phyloP scores from a whole-genome alignment of 768 basidiomycete species.

The Fibroporia radiculosa region DNA sequence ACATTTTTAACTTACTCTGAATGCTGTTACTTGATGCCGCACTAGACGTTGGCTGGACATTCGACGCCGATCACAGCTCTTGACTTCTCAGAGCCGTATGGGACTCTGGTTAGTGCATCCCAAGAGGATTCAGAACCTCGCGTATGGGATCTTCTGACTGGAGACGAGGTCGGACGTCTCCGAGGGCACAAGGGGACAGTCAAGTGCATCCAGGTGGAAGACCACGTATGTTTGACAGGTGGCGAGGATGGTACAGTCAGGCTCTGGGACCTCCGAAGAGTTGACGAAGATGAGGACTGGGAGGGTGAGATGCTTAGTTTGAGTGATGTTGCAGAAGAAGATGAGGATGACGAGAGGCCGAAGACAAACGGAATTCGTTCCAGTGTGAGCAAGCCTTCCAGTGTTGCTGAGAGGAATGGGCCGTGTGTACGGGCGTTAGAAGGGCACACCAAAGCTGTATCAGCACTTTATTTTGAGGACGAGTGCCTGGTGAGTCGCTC shows the following conservation, averaged over 20 bases:
- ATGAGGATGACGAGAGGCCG: slow-evolving; percentile 32
- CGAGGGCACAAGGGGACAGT: slow-evolving; percentile 76
- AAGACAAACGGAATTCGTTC: slow-evolving; percentile 34
- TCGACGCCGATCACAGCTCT: slow-evolving; percentile 77
- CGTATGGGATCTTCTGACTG: slow-evolving; percentile 92
- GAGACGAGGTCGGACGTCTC: slow-evolving; percentile 78
- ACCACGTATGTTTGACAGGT: slow-evolving; percentile 84
- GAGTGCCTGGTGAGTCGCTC: slow-evolving; percentile 66
- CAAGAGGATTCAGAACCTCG: slow-evolving; percentile 81
- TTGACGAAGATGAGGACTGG: slow-evolving; percentile 67
- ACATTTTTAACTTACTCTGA: not conserved
- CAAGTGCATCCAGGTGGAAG: slow-evolving; percentile 90
- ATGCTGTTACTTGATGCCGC: slow-evolving; percentile 9
- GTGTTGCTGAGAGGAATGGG: slow-evolving; percentile 40
- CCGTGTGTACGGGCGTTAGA: slow-evolving; percentile 72
- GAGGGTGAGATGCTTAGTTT: slow-evolving; percentile 49
- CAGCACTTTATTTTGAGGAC: slow-evolving; percentile 92
- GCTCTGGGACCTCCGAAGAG: slow-evolving; percentile 85
- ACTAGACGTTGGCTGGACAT: slow-evolving; percentile 76
- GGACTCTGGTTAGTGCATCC: slow-evolving; percentile 82
- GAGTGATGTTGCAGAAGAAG: slow-evolving; percentile 60
- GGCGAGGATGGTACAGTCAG: slow-evolving; percentile 79
- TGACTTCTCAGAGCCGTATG: slow-evolving; percentile 96
- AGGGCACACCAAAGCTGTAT: slow-evolving; percentile 90
- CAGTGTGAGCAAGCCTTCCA: slow-evolving; percentile 24